Percentiles rank a stretch among this genome's conserved stretches.
phyloP scores from a whole-genome alignment of 352 stramenopile genomes.

The Phytophthora brassicae region DNA sequence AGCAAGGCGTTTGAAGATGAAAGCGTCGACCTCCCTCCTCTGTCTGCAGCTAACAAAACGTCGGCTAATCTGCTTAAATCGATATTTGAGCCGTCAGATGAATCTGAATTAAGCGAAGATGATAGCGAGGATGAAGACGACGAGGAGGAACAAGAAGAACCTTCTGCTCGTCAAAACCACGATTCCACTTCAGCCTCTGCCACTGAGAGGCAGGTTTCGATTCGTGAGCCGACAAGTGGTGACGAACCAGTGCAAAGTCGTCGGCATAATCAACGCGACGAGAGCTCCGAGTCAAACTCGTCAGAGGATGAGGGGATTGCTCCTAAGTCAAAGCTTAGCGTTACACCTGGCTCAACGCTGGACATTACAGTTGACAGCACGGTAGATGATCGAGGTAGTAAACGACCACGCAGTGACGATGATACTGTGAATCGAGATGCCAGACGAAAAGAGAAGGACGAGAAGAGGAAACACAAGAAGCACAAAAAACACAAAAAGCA shows the following conservation, averaged over 20 bases:
- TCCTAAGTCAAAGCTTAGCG: not conserved
- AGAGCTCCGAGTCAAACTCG: conserved; percentile 20
- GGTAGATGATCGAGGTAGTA: conserved; percentile 4
- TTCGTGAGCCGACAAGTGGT: not conserved
- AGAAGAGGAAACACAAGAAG: conserved; percentile 37
- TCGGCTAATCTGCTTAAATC: conserved; percentile 63
- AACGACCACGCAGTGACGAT: conserved; percentile 15
- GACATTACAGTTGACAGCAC: not conserved
- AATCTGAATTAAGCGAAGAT: conserved; percentile 47
- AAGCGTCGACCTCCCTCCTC: conserved; percentile 23
- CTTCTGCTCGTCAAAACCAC: not conserved
- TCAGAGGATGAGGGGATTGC: conserved; percentile 19
- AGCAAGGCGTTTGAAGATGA: not conserved
- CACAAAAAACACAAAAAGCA: conserved; percentile 41
- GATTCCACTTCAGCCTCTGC: not conserved
- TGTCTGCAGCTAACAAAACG: conserved; percentile 49
- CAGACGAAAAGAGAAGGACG: conserved; percentile 22
- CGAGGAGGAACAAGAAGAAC: not conserved
- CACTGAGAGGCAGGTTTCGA: not conserved
- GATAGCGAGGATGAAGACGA: conserved; percentile 35
- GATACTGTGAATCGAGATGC: not conserved
- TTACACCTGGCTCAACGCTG: not conserved
- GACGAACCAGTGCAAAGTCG: not conserved
- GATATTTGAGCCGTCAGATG: conserved; percentile 83
- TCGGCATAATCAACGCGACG: not conserved